phyloP scores from a whole-genome alignment of 2,329 filamentous ascomycete genomes.

The Colletotrichum noveboracense region DNA sequence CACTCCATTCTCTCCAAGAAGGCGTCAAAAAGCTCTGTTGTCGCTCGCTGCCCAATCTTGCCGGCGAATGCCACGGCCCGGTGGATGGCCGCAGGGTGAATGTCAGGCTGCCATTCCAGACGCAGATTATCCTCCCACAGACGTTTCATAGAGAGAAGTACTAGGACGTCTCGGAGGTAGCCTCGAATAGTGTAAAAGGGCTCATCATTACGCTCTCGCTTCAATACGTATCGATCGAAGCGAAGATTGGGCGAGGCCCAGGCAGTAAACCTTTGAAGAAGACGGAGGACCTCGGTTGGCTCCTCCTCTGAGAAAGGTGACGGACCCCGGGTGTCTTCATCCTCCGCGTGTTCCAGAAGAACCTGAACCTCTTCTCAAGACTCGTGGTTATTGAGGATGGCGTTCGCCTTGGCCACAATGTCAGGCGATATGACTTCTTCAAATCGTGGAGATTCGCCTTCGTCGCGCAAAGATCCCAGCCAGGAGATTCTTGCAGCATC shows the following conservation, averaged over 20 bases:
- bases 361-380: neutral
- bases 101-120: neutral
- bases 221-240: neutral
- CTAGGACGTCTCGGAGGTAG: neutral
- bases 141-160: neutral
- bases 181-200: neutral
- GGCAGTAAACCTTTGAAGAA: neutral
- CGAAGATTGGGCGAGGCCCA: neutral
- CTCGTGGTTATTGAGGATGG: neutral
- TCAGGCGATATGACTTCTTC: neutral
- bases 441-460: accelerated
- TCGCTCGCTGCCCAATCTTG: neutral
- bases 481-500: neutral
- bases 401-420: neutral
- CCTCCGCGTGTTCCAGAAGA: neutral
- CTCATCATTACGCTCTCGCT: neutral
- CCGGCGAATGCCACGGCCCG: neutral
- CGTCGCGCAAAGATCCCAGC: neutral
- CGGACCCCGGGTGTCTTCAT: neutral
- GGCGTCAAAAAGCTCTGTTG: neutral
- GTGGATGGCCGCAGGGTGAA: neutral
- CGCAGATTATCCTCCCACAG: neutral
- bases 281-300: neutral
- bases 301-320: neutral
- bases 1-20: neutral